Base-by-base conservation (phyloP, 768 basidiomycete genomes). In the Lanmaoa rubissima region DNA sequence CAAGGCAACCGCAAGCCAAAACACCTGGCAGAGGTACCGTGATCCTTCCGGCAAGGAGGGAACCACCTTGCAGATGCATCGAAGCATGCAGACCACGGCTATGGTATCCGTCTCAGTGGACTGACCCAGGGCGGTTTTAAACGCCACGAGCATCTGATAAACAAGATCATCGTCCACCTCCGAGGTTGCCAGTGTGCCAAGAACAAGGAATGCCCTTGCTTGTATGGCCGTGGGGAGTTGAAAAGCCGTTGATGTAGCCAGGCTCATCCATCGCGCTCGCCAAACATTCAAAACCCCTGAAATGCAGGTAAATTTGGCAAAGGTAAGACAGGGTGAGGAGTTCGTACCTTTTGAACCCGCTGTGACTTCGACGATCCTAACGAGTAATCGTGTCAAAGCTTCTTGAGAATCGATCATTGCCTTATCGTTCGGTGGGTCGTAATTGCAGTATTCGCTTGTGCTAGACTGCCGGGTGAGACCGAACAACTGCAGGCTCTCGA, bases 161-260 rank as follows among this genome's bases (percentile, higher is more conserved):
- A 96, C 76, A 61, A 94, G 84, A 67, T 97, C 94, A 59, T 95
- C 94, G 61, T 97, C 94, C 41, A 94, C 89, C 26, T 94, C 91
- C 3, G 87, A 81, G 4, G 82, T 82, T 16, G 91, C 87, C n/a
- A 95, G 79, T n/a, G 82, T 79, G 4, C 90, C 90, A 10, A 97
- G 80, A 4, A 88, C 85, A 34, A 90, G 82, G 69, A 95, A 96
- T 0, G 92, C 90, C 11, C 92, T 85, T 28, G 88, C 85, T 67
- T 96, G 94, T n/a, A 94, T 83, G 3, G 88, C 85, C 0, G 92
- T 88, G 4, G 90, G 92, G 46, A 88, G 81, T 65, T 96, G 94
- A 75, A 96, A 96, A 21, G 94, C 92, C 0, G 90, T 90, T 1
- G 91, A 85, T 1, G 90, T 89, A 14, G 93, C 84, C 55, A 97